phyloP scores from a whole-genome alignment of 2,329 filamentous ascomycete species.

The Grosmannia clavigera region DNA sequence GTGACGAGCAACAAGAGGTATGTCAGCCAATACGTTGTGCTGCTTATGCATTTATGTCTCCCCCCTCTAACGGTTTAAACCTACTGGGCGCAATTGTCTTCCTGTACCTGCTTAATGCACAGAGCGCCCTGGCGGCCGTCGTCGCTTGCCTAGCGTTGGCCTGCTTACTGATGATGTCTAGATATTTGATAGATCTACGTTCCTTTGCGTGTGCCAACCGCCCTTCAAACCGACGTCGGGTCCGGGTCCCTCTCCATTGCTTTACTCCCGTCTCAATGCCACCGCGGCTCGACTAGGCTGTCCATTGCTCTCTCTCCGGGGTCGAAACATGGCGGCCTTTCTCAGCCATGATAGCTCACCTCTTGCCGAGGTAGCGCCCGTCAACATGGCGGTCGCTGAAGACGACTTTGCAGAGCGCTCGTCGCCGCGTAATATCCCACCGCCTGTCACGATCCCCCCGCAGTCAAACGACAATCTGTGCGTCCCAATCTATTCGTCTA shows the following conservation, averaged over 20 bases:
- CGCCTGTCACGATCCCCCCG: conserved; percentile 17
- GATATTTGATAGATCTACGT: neutral
- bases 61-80: neutral
- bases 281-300: conserved; percentile 22
- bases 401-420: conserved; percentile 9
- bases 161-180: neutral
- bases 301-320: conserved; percentile 22
- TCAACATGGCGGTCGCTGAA: conserved; percentile 4
- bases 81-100: neutral
- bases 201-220: neutral
- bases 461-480: conserved; percentile 14
- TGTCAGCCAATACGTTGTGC: neutral
- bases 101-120: neutral
- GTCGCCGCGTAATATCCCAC: conserved; percentile 13
- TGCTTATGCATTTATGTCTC: neutral
- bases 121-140: neutral
- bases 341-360: conserved; percentile 11
- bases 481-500: conserved; percentile 10
- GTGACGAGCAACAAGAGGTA: neutral
- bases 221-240: neutral
- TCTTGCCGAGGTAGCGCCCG: neutral
- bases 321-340: conserved; percentile 20
- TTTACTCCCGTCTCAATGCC: conserved; percentile 22
- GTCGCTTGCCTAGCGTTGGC: neutral
- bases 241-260: neutral